Base-by-base conservation (phyloP, 2,329 filamentous ascomycete species). In the Penicillium capsulatum region DNA sequence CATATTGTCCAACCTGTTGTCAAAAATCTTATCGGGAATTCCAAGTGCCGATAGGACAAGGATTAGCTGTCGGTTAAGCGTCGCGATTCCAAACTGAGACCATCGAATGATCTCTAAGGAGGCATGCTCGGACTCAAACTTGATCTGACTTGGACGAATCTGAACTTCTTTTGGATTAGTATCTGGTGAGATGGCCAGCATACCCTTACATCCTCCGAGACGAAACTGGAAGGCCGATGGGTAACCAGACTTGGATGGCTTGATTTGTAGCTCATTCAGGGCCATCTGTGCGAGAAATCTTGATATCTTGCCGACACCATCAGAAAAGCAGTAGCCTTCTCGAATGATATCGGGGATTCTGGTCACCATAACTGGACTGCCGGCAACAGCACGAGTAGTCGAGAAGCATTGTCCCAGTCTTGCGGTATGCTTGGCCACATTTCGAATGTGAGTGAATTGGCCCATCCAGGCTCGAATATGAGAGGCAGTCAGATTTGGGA, bases 351-450 rank as follows among this genome's bases (percentile, higher is more conserved):
- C 92, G 0, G 73, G 64, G 20, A 91, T 78, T 4, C 71, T 70
- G 9, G 77, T 70, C 17, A 77, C 61, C 1, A 73, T 70, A 5
- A 83, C 77, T 0, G 73, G 75, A 15, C 81, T 78, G 11, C 80
- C 75, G 17, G 72, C 74, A 29, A 94, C 81, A 8, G 84, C 81
- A 44, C 86, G 73, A 0, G 92, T 98, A 0, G 91, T 96, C 0
- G 92, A 96, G 59, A 98, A 96, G 60, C 90, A 96, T 64, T 97
- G 92, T 0, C 92, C 92, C 13, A 97, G 71, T 17, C 92, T 79
- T 17, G 92, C 88, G 33, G 88, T 86, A 60, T 90, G 86, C 57
- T 94, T 96, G 19, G 91, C 90, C n/a, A 94, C 77, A 17, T 84
- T 77, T 39, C 75, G 79, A 62, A 96, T 96, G 47, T 88, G 78